These are phyloP conservation scores for Fonsecaea pedrosoi DNA, from an alignment of 2,329 filamentous ascomycete species.

Conservation along the genomic window DNA sequence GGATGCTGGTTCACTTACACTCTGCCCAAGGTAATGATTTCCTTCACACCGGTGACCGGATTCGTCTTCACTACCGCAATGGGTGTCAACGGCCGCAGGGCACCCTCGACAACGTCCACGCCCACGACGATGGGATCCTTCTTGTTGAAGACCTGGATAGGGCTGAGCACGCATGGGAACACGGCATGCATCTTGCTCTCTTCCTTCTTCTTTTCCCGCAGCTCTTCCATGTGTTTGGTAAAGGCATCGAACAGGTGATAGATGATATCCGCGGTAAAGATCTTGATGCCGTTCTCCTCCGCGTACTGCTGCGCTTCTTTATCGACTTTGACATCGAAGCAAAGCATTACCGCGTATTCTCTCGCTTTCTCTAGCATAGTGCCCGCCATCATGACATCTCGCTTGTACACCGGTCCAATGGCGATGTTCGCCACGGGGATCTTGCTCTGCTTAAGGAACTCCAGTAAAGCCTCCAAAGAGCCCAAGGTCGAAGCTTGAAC, in stretches of 20 bases:
- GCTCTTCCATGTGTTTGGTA: slow-evolving; percentile 88
- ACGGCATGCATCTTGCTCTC: slow-evolving; percentile 94
- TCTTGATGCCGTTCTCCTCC: slow-evolving; percentile 92
- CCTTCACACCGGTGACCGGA: slow-evolving; percentile 77
- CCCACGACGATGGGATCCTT: slow-evolving; percentile 92
- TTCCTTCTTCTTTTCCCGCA: slow-evolving; percentile 91
- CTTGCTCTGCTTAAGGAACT: slow-evolving; percentile 95
- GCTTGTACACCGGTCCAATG: slow-evolving; percentile 96
- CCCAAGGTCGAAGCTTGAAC: slow-evolving; percentile 97
- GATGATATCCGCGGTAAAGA: slow-evolving; percentile 98
- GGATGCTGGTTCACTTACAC: slow-evolving; percentile 71
- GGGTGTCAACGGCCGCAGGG: slow-evolving; percentile 83
- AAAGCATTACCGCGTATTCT: slow-evolving; percentile 98
- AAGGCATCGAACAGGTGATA: slow-evolving; percentile 98
- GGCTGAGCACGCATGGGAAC: slow-evolving; percentile 89
- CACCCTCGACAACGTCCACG: slow-evolving; percentile 93
- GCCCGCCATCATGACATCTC: slow-evolving; percentile 91
- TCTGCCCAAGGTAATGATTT: slow-evolving; percentile 84
- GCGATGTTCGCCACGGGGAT: slow-evolving; percentile 97
- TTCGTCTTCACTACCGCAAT: slow-evolving; percentile 87
- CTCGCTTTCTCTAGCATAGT: slow-evolving; percentile 96
- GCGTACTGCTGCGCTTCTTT: slow-evolving; percentile 92
- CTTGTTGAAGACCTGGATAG: slow-evolving; percentile 98
- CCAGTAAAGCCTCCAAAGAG: slow-evolving; percentile 91
- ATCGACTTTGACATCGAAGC: slow-evolving; percentile 99